Base-by-base conservation (phyloP, 495 filamentous ascomycete genomes). In the Neurospora sp. region DNA sequence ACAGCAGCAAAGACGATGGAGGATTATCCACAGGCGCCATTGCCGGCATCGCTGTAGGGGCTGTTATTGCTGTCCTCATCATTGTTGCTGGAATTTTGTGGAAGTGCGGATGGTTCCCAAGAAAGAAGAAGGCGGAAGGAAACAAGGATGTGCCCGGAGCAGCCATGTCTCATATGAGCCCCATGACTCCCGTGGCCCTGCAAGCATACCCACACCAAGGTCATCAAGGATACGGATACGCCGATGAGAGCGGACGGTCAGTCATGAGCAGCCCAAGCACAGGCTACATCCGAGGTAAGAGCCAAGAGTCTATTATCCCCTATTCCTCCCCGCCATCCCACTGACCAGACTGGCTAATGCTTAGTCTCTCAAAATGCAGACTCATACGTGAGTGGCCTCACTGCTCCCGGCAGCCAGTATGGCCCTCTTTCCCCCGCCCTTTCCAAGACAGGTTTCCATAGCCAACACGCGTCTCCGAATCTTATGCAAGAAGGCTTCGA, bases 41-140 rank as follows among this genome's bases (percentile, higher is more conserved):
- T 40, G 72, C 39, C 4, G 76, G 76, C 6, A 77, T 77, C 24
- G 76, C 72, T 10, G 70, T 73, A 21, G 76, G 72, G 0, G 45
- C 28, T 28, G 59, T 42, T 11, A 7, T 74, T 5, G 38, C 71
- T 9, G 38, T 72, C 19, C 10, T 76, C 2, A 39, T 69, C 0
- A 10, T 76, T 5, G 54, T 70, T 37, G 72, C 69, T 0, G 71
- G 72, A 11, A 19, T 71, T 9, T 3, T 76, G 48, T 72, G 71
- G 34, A 76, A 71, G 62, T 73, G 70, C 17, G 72, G 74, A 17
- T 70, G 72, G 62, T 43, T 71, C 38, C 36, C 69, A 17, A 73
- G 24, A 39, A 70, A 59, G 72, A 75, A 62, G n/a, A 70, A 71
- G n/a, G 54, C 5, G 21, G 54, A 66, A 3, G 54, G 3, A 34